Conservation (phyloP, 805 yeast genomes). For the Kodamaea nitidulidarum region DNA sequence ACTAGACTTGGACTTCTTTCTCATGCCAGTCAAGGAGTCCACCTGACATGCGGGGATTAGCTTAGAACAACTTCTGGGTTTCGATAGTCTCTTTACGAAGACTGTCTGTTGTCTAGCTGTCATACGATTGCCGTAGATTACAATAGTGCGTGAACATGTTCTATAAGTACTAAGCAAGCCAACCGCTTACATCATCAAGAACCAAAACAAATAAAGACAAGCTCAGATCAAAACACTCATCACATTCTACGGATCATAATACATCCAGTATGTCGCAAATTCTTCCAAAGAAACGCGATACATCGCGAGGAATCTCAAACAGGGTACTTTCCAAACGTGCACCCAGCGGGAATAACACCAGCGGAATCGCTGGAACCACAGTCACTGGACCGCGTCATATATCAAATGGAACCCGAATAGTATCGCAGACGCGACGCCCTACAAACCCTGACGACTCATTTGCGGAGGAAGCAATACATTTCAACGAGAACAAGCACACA, state of each 20-base stretch:
- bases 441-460: constrained; percentile 13
- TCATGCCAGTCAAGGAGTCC: too few relatives aligned
- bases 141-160: too few relatives aligned
- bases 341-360: constrained; percentile 4
- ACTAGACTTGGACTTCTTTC: too few relatives aligned
- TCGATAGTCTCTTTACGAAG: too few relatives aligned
- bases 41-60: too few relatives aligned
- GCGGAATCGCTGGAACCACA: constrained; percentile 6
- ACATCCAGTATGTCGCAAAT: constrained; percentile 5
- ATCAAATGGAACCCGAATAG: constrained; percentile 3
- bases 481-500: constrained; percentile 40
- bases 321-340: constrained; percentile 10
- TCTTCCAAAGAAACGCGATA: constrained; percentile 14
- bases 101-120: too few relatives aligned
- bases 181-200: too few relatives aligned
- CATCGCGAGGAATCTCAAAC: constrained; percentile 11
- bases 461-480: constrained; percentile 34
- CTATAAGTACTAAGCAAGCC: too few relatives aligned
- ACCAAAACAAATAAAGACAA: background rate
- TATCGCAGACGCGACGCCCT: constrained; percentile 7
- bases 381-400: constrained; percentile 2
- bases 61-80: too few relatives aligned
- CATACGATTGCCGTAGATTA: too few relatives aligned
- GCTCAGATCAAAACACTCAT: background rate
- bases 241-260: background rate